Base-by-base conservation (phyloP, 1,284 basidiomycete species). In the Papiliotrema terrestris region DNA sequence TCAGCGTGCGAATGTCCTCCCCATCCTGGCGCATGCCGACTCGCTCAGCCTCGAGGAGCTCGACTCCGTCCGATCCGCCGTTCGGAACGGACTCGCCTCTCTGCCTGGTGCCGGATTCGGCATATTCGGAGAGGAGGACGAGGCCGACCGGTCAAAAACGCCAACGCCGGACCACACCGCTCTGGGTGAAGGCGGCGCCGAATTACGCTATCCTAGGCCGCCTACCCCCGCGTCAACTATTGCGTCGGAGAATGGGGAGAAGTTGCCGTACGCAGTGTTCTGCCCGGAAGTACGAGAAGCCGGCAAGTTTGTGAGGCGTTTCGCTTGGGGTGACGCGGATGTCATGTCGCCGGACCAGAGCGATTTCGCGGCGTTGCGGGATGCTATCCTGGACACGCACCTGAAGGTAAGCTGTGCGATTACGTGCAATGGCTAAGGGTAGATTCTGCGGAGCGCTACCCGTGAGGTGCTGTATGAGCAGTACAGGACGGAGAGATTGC, bases 381-480 rank as follows among this genome's bases (percentile, higher is more conserved):
- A 69, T 25, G 65, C 58, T 20, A 57, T 75, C 26, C 44, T 74
- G 19, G 57, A 55, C 9, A 52, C 51, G 2, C 57, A 60, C 42
- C 42, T 59, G 25, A 62, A 60, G 52, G 63, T 66, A 37, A 45
- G 63, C 41, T 32, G 3, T 2, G 2, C 11, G 35, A 11, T 42
- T 4, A 3, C n/a, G 6, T 8, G 8, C 17, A 11, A 3, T 5
- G 14, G 32, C 22, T 23, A 20, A 46, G 29, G 22, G 11, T 23
- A 72, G 61, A 54, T 57, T n/a, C 55, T 75, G 51, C 55, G 63
- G 29, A 61, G 49, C 8, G 58, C 48, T 1, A 73, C 74, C 8
- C 57, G 70, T 32, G 69, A 75, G 55, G 66, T 68, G 41, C 60
- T 74, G 54, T 75, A 74, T 51, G 74, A 75, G 57, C 60, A 53